Conservation (phyloP, 2,329 filamentous ascomycete genomes). For the Colletotrichum musae region DNA sequence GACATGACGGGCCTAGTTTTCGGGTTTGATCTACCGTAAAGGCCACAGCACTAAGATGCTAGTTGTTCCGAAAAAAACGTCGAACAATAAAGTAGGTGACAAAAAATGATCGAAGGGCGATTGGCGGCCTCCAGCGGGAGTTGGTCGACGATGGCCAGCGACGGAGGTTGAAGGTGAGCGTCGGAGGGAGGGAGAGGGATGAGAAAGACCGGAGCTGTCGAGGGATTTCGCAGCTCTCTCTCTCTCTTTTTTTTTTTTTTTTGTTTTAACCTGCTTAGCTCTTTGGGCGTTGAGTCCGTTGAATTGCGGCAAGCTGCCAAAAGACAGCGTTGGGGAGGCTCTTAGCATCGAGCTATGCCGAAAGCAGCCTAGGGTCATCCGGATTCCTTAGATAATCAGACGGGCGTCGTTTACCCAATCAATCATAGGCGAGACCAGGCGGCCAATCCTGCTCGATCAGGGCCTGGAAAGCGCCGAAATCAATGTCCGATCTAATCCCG, state of each 20-base stretch:
- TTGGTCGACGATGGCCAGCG: conserved; percentile 41
- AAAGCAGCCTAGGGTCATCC: not conserved
- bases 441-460: conserved; percentile 2
- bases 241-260: conserved; percentile 31
- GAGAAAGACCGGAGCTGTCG: conserved; percentile 40
- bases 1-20: conserved; percentile 56
- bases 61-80: conserved; percentile 9
- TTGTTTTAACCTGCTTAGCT: conserved; percentile 32
- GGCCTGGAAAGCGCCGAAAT: not conserved
- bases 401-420: conserved; percentile 21
- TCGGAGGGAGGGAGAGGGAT: conserved; percentile 38
- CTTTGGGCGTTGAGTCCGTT: conserved; percentile 43
- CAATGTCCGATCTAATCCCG: conserved; percentile 3
- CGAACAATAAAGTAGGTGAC: not conserved
- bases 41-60: conserved; percentile 27
- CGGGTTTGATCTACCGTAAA: conserved; percentile 19
- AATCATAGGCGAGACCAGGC: conserved; percentile 5
- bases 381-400: conserved; percentile 31
- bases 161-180: conserved; percentile 36
- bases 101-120: conserved; percentile 7
- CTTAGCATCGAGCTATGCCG: conserved; percentile 23
- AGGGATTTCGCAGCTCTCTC: conserved; percentile 43
- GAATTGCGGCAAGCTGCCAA: conserved; percentile 43
- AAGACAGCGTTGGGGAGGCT: conserved; percentile 42
- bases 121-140: conserved; percentile 30